Conservation (phyloP, 129 eudicot species). For the Solidago caesia region DNA sequence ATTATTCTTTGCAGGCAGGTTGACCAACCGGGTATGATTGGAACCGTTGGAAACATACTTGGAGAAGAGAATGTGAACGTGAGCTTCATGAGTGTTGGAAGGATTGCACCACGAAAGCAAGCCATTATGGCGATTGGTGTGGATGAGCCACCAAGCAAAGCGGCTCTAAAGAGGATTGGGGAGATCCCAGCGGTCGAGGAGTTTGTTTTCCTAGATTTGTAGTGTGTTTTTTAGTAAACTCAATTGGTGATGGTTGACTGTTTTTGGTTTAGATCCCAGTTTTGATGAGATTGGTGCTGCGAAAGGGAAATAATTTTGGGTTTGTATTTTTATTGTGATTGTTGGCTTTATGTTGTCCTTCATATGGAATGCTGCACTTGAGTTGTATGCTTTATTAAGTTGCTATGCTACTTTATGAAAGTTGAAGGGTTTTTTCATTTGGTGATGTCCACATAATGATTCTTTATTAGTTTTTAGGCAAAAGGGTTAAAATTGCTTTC, state of each 20-base stretch:
- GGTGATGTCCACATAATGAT: neutral
- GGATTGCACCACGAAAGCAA: constrained; percentile 84
- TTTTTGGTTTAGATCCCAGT: constrained; percentile 29
- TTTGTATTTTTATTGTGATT: constrained; percentile 16
- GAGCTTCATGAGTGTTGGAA: constrained; percentile 93
- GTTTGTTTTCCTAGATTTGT: constrained; percentile 81
- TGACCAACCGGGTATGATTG: constrained; percentile 98
- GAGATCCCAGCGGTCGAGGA: constrained; percentile 86
- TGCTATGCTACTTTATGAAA: neutral
- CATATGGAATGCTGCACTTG: constrained; percentile 17
- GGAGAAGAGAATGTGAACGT: constrained; percentile 96
- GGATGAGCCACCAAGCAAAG: constrained; percentile 81
- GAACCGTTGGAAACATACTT: constrained; percentile 76
- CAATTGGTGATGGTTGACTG: neutral
- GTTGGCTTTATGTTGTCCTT: constrained; percentile 11
- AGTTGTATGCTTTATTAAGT: constrained; percentile 15
- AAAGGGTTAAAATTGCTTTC: neutral
- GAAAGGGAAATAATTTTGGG: constrained; percentile 21
- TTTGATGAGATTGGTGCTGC: constrained; percentile 24
- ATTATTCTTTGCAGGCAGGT: constrained; percentile 92
- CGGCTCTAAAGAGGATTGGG: constrained; percentile 78
- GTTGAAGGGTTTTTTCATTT: neutral
- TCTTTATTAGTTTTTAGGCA: neutral
- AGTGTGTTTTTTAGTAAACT: constrained; percentile 5
- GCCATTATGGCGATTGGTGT: constrained; percentile 97